Evolutionary conservation across 495 filamentous ascomycete genomes (phyloP).

Genomic region (Daldinia loculata): DNA sequence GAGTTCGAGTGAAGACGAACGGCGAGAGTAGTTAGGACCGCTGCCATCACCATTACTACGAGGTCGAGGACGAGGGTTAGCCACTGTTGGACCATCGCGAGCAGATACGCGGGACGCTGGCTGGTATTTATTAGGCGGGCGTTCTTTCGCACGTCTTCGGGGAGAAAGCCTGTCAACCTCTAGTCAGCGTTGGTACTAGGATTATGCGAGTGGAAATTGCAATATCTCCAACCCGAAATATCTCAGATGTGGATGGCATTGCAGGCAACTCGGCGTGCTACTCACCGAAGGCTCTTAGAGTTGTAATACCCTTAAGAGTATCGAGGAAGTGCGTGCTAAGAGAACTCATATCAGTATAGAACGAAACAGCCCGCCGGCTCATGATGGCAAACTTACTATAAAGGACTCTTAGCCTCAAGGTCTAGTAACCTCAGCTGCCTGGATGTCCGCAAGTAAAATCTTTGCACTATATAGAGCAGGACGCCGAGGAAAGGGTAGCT

Average conservation of each 20-base stretch:
- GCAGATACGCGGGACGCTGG: constrained; percentile 57
- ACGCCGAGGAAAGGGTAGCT: constrained; percentile 37
- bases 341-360: not conserved
- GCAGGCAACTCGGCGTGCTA: not conserved
- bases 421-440: constrained; percentile 10
- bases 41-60: constrained; percentile 49
- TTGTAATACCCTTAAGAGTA: not conserved
- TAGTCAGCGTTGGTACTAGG: not conserved
- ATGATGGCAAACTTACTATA: not conserved
- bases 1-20: constrained; percentile 50
- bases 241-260: not conserved
- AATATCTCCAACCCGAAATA: not conserved
- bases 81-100: constrained; percentile 57
- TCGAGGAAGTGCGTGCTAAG: not conserved
- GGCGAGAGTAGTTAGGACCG: constrained; percentile 47
- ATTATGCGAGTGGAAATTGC: not conserved
- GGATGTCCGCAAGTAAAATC: constrained; percentile 68
- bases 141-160: constrained; percentile 60
- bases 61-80: constrained; percentile 52
- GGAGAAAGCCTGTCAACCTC: constrained; percentile 16
- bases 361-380: not conserved
- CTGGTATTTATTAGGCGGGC: constrained; percentile 46
- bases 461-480: constrained; percentile 63
- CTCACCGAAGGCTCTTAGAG: not conserved
- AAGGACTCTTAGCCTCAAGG: not conserved